These are phyloP conservation scores for Naganishia sp. DNA, from an alignment of 1,284 basidiomycete species.

Conservation along the genomic window DNA sequence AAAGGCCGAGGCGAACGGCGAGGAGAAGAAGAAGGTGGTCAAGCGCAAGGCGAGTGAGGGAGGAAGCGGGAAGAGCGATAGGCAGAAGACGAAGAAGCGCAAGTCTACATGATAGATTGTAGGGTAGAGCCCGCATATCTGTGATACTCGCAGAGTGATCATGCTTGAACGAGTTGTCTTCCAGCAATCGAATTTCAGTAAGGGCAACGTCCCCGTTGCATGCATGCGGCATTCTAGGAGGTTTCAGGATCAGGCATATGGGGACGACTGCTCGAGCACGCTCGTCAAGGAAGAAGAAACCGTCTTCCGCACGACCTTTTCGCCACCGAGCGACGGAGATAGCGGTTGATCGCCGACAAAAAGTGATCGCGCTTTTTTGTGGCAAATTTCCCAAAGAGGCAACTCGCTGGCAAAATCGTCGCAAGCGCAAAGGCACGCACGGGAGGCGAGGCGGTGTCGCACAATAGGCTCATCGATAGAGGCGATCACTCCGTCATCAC, in stretches of 20 bases:
- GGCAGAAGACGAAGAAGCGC: constrained; percentile 24
- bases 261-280: too few species aligned
- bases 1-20: background rate
- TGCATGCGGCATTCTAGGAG: too few species aligned
- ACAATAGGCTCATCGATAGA: background rate
- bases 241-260: too few species aligned
- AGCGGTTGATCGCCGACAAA: background rate
- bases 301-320: too few species aligned
- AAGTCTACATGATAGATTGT: constrained; percentile 24
- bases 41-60: constrained; percentile 29
- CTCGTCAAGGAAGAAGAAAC: too few species aligned
- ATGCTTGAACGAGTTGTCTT: too few species aligned
- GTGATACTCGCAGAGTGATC: too few species aligned
- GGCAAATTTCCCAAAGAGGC: constrained; percentile 18
- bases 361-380: constrained; percentile 1
- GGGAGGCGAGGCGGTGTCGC: constrained; percentile 2
- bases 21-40: constrained; percentile 24
- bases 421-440: background rate
- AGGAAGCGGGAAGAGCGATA: constrained; percentile 26
- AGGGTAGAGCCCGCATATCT: too few species aligned
- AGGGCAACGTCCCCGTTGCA: too few species aligned
- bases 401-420: background rate
- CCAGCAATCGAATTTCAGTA: too few species aligned
- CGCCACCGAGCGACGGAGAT: background rate
- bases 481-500: background rate